phyloP scores from a whole-genome alignment of 441 rosid species.

The Lepidium campestre region DNA sequence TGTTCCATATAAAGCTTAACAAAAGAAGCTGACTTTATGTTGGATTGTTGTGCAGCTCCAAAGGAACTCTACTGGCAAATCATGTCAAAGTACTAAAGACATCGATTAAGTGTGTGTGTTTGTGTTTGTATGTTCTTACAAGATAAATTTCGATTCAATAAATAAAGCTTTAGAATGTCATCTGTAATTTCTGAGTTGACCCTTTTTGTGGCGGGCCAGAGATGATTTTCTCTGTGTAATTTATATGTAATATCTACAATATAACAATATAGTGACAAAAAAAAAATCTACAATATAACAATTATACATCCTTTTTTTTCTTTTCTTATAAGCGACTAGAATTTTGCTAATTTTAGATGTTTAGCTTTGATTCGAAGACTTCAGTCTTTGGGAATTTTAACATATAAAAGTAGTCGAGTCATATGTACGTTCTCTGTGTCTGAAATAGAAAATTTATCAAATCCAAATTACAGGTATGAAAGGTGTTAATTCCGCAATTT shows the following conservation, averaged over 20 bases:
- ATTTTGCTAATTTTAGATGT: too few species aligned
- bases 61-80: slow-evolving; percentile 61
- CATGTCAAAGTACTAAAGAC: slow-evolving; percentile 54
- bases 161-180: slow-evolving; percentile 15
- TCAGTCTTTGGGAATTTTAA: too few species aligned
- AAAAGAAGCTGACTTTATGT: not conserved
- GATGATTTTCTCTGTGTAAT: not conserved
- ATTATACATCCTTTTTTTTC: too few species aligned
- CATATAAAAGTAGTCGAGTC: too few species aligned
- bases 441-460: too few species aligned
- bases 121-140: not conserved
- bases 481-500: not conserved
- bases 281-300: too few species aligned
- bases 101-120: not conserved
- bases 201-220: not conserved
- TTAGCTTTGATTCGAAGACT: too few species aligned
- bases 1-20: not conserved
- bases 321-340: too few species aligned
- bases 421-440: too few species aligned
- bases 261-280: too few species aligned
- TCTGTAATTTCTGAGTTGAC: not conserved
- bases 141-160: slow-evolving; percentile 1
- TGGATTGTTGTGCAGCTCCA: slow-evolving; percentile 53
- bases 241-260: not conserved
- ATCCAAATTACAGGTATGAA: too few species aligned